Conservation (phyloP, 1,139 yeast genomes). For the Nematodospora anomalae region DNA sequence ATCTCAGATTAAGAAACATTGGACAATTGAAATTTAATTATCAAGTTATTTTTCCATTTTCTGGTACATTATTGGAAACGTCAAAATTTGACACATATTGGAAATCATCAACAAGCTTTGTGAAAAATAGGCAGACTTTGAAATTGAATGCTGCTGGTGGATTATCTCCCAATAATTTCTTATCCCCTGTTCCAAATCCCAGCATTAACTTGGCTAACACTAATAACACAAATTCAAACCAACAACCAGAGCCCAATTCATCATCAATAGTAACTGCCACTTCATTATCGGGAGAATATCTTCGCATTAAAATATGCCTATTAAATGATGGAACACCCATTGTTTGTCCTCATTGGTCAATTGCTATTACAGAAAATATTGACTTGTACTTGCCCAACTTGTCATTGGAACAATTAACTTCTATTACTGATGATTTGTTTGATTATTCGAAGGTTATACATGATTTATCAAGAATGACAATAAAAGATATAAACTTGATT, state of each 20-base stretch:
- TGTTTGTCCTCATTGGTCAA: constrained; percentile 70
- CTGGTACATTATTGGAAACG: constrained; percentile 82
- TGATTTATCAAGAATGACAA: constrained; percentile 40
- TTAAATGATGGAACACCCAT: constrained; percentile 85
- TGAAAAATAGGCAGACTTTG: constrained; percentile 31
- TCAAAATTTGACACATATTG: constrained; percentile 95
- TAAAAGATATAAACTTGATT: constrained; percentile 36
- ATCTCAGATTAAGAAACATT: constrained; percentile 74
- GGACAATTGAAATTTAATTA: constrained; percentile 79
- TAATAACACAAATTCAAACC: constrained; percentile 19
- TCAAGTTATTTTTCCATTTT: constrained; percentile 86
- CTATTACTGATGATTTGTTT: constrained; percentile 43
- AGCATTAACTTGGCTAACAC: constrained; percentile 7
- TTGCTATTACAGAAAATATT: constrained; percentile 56
- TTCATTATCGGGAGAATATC: constrained; percentile 79
- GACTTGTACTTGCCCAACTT: constrained; percentile 53
- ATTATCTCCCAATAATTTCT: constrained; percentile 43
- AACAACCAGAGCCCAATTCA: constrained; percentile 28
- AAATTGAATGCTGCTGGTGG: constrained; percentile 42
- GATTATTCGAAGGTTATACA: constrained; percentile 45
- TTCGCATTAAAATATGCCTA: constrained; percentile 66
- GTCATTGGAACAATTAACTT: constrained; percentile 41
- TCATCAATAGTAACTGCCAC: constrained; percentile 86
- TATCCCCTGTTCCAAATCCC: constrained; percentile 26
- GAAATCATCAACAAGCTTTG: constrained; percentile 72